Conservation (phyloP, 2,329 filamentous ascomycete genomes). For the Arthrobotrys sinensis region DNA sequence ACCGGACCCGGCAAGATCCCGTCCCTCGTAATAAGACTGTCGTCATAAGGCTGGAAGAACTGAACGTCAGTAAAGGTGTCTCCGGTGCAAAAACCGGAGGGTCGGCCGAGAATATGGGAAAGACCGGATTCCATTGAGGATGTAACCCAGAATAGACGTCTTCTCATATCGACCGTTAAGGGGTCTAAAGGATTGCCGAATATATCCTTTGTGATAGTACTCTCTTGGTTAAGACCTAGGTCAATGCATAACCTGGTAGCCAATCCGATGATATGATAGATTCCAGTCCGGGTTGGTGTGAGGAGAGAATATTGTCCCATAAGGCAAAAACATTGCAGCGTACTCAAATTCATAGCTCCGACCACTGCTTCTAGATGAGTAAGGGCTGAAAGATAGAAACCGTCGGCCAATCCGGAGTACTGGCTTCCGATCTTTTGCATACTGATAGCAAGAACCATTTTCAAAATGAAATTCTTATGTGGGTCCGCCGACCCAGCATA, state of each 20-base stretch:
- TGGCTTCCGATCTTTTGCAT: slow-evolving; percentile 86
- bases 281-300: slow-evolving; percentile 88
- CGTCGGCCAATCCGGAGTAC: slow-evolving; percentile 94
- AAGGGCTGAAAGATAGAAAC: slow-evolving; percentile 93
- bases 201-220: slow-evolving; percentile 80
- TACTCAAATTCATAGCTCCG: slow-evolving; percentile 88
- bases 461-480: slow-evolving; percentile 88
- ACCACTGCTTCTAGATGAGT: slow-evolving; percentile 86
- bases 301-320: slow-evolving; percentile 93
- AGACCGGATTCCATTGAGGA: slow-evolving; percentile 88
- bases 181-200: slow-evolving; percentile 76
- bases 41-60: slow-evolving; percentile 86
- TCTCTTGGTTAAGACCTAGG: slow-evolving; percentile 87
- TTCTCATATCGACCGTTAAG: slow-evolving; percentile 88
- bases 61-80: slow-evolving; percentile 87
- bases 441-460: slow-evolving; percentile 94
- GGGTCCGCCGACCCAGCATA: slow-evolving; percentile 82
- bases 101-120: slow-evolving; percentile 87
- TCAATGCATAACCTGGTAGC: slow-evolving; percentile 91
- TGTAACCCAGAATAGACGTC: slow-evolving; percentile 89
- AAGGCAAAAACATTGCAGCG: slow-evolving; percentile 88
- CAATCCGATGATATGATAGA: slow-evolving; percentile 93
- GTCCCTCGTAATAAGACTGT: slow-evolving; percentile 83
- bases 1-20: slow-evolving; percentile 79
- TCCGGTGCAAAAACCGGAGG: slow-evolving; percentile 85